phyloP scores from a whole-genome alignment of 305 asterid species.

The Fraxinus sp. region DNA sequence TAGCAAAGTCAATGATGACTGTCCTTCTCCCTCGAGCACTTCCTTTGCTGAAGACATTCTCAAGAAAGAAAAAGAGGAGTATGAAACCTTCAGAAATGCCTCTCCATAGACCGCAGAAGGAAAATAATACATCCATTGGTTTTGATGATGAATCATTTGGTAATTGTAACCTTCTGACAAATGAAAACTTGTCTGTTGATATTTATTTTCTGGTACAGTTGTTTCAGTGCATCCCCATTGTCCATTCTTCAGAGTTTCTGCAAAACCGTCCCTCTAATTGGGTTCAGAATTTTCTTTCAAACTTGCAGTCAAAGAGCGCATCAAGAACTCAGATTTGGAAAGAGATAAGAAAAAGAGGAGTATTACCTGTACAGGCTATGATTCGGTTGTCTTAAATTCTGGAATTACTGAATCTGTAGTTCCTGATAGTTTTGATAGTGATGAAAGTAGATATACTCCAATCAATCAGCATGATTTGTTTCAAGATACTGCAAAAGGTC shows the following conservation, averaged over 20 bases:
- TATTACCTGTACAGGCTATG: conserved; percentile 30
- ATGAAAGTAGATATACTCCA: conserved; percentile 26
- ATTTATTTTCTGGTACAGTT: conserved; percentile 22
- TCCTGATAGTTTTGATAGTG: conserved; percentile 72
- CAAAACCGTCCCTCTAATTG: conserved; percentile 18
- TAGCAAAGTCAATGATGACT: conserved; percentile 72
- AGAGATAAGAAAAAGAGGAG: conserved; percentile 30
- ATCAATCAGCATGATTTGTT: conserved; percentile 36
- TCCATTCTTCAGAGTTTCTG: conserved; percentile 17
- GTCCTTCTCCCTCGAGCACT: conserved; percentile 79
- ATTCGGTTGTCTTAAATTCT: conserved; percentile 36
- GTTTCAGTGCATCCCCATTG: conserved; percentile 19
- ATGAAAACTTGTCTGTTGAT: conserved; percentile 12
- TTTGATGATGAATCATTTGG: conserved; percentile 37
- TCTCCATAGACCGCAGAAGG: neutral
- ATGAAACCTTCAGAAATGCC: no score
- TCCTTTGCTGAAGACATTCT: conserved; percentile 73
- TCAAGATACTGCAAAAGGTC: conserved; percentile 37
- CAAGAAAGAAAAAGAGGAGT: conserved; percentile 51
- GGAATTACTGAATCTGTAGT: conserved; percentile 41
- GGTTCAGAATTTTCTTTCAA: conserved; percentile 17
- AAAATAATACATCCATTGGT: no score
- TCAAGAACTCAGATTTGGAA: conserved; percentile 33
- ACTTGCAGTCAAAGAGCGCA: conserved; percentile 39
- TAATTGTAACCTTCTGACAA: conserved; percentile 36